Evolutionary conservation across 352 stramenopile species (phyloP).

Genomic region (Pythium sukuiense): DNA sequence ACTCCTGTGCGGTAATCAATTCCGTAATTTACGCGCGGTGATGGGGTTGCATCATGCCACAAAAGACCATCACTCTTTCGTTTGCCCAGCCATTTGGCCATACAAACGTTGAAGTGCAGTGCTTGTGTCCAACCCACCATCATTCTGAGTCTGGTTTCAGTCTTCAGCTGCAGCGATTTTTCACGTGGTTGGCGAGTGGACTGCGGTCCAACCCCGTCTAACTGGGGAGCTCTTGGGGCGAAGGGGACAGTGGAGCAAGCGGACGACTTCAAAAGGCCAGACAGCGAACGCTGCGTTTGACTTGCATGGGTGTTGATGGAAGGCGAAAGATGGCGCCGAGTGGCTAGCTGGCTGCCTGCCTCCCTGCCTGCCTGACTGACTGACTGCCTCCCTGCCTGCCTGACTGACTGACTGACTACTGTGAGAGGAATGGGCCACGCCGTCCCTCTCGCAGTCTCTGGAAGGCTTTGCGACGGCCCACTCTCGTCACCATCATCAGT

Average conservation of each 20-base stretch:
- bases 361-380: neutral
- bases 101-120: conserved; percentile 30
- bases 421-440: no score
- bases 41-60: conserved; percentile 27
- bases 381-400: neutral
- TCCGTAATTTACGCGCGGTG: conserved; percentile 5
- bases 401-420: neutral
- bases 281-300: conserved; percentile 2
- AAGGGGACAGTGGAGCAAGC: neutral
- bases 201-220: neutral
- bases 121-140: conserved; percentile 27
- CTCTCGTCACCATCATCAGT: neutral
- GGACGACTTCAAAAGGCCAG: neutral
- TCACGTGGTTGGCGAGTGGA: conserved; percentile 4
- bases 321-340: neutral
- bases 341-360: neutral
- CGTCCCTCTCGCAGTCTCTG: no score
- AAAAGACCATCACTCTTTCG: conserved; percentile 23
- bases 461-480: neutral
- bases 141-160: conserved; percentile 28
- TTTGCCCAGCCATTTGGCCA: conserved; percentile 20
- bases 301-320: neutral
- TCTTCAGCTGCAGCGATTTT: conserved; percentile 20
- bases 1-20: conserved; percentile 11
- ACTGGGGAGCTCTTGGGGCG: neutral